Percentiles rank a stretch among this genome's conserved stretches.
These are phyloP conservation scores for Botrytis aclada DNA, from an alignment of 2,329 filamentous ascomycete species.

Conservation along the genomic window DNA sequence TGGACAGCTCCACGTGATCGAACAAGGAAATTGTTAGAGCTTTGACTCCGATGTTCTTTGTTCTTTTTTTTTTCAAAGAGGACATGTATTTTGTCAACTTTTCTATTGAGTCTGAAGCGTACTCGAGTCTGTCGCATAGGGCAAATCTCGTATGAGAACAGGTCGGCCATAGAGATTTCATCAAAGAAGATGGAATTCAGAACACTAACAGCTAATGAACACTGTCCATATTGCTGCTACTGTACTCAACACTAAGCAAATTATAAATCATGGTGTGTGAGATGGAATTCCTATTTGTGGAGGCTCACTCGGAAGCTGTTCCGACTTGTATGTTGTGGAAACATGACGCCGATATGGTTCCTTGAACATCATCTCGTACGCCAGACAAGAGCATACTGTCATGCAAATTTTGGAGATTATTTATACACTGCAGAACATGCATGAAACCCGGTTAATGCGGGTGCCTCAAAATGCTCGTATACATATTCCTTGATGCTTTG, in stretches of 20 bases:
- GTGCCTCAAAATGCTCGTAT: background rate
- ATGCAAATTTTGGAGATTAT: background rate
- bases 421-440: background rate
- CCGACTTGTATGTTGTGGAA: background rate
- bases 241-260: background rate
- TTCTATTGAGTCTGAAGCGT: too few relatives aligned
- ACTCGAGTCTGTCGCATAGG: background rate
- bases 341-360: background rate
- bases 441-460: too few relatives aligned
- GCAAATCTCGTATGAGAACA: background rate
- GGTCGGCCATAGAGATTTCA: background rate
- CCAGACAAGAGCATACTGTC: background rate
- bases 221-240: background rate
- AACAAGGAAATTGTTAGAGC: background rate
- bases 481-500: background rate
- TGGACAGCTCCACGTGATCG: too few relatives aligned
- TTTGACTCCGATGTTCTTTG: background rate
- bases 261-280: too few relatives aligned
- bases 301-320: background rate
- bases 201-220: too few relatives aligned
- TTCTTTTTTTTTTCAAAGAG: background rate
- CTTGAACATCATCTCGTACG: background rate
- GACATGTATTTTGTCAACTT: rapidly evolving
- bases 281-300: too few relatives aligned
- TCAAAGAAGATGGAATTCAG: background rate